Percentiles rank a stretch among this genome's conserved stretches.
These are phyloP conservation scores for Starmerella floris DNA, from an alignment of 805 yeast genomes.

Conservation along the genomic window DNA sequence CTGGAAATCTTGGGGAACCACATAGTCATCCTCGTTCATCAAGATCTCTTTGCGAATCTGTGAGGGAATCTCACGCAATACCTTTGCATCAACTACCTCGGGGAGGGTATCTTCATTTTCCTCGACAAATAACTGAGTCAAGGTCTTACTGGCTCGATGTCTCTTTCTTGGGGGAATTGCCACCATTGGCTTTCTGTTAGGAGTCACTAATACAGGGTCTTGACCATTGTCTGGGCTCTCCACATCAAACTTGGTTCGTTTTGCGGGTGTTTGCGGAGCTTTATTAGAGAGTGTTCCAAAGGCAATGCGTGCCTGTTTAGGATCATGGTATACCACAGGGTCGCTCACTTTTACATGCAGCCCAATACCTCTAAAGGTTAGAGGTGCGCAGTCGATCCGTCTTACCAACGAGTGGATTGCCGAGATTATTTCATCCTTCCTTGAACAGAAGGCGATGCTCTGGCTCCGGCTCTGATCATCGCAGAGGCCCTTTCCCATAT, in stretches of 20 bases:
- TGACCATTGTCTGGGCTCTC: too few relatives aligned
- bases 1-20: not conserved
- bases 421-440: conserved; percentile 44
- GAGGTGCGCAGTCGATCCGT: conserved; percentile 44
- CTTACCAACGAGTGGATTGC: conserved; percentile 43
- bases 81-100: conserved; percentile 42
- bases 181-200: not conserved
- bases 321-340: not conserved
- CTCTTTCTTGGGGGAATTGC: not conserved
- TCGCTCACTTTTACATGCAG: conserved; percentile 44
- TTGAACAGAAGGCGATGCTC: conserved; percentile 42
- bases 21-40: conserved; percentile 15
- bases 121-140: not conserved
- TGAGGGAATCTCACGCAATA: conserved; percentile 49
- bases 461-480: conserved; percentile 48
- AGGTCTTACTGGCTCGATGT: not conserved
- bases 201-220: too few relatives aligned
- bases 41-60: conserved; percentile 51
- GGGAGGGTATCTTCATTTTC: not conserved
- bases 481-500: conserved; percentile 73
- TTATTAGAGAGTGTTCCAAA: not conserved
- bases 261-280: not conserved
- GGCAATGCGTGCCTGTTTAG: not conserved
- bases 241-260: not conserved
- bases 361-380: conserved; percentile 67